A percentile compares a stretch with the other conserved stretches of the same genome.
Conservation (phyloP, 305 asterid species). For the Fraxinus floribunda region DNA sequence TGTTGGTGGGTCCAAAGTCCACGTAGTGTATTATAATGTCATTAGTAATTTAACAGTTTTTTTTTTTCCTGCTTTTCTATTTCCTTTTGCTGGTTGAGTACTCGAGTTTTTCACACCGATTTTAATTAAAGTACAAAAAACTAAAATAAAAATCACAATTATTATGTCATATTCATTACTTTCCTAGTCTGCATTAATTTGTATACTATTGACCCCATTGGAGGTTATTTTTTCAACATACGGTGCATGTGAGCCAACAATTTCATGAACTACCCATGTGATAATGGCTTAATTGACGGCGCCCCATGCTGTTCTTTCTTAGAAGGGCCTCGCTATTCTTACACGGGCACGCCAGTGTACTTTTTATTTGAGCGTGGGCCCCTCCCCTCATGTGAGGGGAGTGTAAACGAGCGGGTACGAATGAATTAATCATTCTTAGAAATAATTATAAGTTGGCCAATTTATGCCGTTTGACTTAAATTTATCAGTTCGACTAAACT, state of each 20-base stretch:
- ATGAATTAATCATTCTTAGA: no score
- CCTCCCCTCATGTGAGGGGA: no score
- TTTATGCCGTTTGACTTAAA: background rate
- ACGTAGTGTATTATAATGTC: no score
- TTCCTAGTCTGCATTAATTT: background rate
- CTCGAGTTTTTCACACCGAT: background rate
- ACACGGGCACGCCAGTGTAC: no score
- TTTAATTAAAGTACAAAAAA: no score
- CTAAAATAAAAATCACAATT: background rate
- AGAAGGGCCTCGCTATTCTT: background rate
- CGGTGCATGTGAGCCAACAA: conserved; percentile 20
- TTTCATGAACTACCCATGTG: conserved; percentile 18
- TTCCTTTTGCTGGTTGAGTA: no score
- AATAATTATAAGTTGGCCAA: background rate
- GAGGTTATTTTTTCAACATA: background rate
- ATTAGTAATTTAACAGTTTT: no score
- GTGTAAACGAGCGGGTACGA: no score
- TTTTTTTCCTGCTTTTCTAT: no score
- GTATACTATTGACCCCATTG: background rate
- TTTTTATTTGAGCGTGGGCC: no score
- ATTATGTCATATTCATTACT: background rate
- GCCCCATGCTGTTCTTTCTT: background rate
- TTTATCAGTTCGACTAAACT: no score
- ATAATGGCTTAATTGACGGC: background rate
- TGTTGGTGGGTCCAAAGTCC: background rate